Base-by-base conservation (phyloP, 805 yeast genomes). In the Ogataea trehalophila region DNA sequence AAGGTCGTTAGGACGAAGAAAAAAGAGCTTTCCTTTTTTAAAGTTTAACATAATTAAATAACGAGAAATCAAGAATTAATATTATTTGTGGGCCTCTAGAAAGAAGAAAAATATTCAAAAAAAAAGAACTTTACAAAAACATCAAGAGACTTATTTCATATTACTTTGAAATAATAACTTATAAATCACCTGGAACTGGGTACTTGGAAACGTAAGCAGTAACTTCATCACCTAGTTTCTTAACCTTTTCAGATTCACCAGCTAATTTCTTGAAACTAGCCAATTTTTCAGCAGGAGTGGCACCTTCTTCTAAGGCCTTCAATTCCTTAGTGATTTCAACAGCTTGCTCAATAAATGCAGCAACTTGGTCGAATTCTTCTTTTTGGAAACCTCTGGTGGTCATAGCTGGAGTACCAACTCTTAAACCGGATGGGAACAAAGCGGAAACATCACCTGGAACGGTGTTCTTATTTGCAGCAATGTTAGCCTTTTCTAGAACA, bases 321-420 rank as follows among this genome's bases (percentile, higher is more conserved):
- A 87, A 73, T 31, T 71, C 74, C 46, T 76, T 67, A 22, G 96
- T 79, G 57, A 87, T 74, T 45, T 78, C 75, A 52, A 90, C 92
- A 39, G 95, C 89, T 60, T 70, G 73, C 75, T 85, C 90, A 69
- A 88, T 87, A 78, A 82, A 91, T 55, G 75, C 73, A 45, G 83
- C 96, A 60, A 92, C 86, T 63, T 77, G 80, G 60, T 70, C 77
- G 70, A 92, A 94, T 66, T 94, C 97, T 50, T 74, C 83, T 68
- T 87, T 90, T 50, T 90, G 87, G 61, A 90, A 80, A 57, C 99
- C 99, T 75, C 99, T 88, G 50, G 97, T 88, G 55, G 97, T 81
- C 98, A 92, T 92, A 48, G 97, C 97, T 56, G 99, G 99, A 44
- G 99, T 87, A 65, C 99, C 99, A 53, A 92, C 85, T 75, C 99